Conservation (phyloP, 441 rosid genomes). For the Adansonia gregorii region DNA sequence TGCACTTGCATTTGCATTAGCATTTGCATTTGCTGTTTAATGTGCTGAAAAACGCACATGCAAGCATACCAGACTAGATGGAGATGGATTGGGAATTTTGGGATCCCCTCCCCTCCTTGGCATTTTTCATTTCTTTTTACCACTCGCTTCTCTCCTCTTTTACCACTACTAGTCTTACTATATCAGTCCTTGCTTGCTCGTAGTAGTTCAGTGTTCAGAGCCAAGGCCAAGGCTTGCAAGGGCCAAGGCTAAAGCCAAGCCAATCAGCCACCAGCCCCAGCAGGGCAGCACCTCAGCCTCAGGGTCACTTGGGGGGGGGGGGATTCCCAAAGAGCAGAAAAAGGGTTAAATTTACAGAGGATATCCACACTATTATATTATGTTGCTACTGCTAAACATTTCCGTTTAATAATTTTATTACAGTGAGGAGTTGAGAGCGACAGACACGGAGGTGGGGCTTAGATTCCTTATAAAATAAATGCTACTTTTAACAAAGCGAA, state of each 20-base stretch:
- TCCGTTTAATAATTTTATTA: conserved; percentile 11
- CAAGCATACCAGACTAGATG: background rate
- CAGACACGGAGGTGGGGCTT: conserved; percentile 26
- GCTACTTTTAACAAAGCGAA: conserved; percentile 13
- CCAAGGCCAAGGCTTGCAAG: background rate
- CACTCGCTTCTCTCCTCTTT: background rate
- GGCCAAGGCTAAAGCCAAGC: background rate
- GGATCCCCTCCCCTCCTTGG: background rate
- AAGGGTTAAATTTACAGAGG: background rate
- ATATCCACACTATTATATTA: background rate
- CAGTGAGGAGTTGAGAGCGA: conserved; percentile 18
- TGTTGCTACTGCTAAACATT: background rate
- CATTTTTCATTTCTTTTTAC: background rate
- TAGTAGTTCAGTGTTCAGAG: background rate
- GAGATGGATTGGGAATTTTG: background rate
- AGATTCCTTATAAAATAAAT: conserved; percentile 30
- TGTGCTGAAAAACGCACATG: background rate
- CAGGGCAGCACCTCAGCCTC: background rate
- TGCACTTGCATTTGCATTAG: background rate
- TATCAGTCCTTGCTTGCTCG: too few species aligned
- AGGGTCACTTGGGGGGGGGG: background rate
- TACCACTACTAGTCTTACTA: background rate
- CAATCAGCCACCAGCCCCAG: background rate
- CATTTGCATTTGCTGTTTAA: background rate
- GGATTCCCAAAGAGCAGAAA: background rate